Evolutionary conservation across 495 filamentous ascomycete genomes (phyloP).

Genomic region (Neurospora africana): DNA sequence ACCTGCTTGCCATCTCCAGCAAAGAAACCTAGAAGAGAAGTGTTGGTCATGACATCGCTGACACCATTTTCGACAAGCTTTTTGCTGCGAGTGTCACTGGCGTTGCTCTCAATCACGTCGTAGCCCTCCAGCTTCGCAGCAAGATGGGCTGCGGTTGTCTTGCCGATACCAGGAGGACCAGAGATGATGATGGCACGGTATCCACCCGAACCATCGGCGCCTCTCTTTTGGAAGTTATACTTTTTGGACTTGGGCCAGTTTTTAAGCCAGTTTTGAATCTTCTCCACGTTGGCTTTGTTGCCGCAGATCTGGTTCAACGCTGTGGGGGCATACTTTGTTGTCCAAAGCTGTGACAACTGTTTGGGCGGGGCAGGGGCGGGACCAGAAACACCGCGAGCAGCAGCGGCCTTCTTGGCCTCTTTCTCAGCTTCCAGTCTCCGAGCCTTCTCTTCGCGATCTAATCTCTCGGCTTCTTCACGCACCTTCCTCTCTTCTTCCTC

Average conservation of each 20-base stretch:
- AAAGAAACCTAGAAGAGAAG: constrained; percentile 84
- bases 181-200: constrained; percentile 85
- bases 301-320: constrained; percentile 82
- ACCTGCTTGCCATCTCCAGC: constrained; percentile 74
- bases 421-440: constrained; percentile 39
- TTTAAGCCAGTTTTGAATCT: constrained; percentile 74
- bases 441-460: constrained; percentile 57
- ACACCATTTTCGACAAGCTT: constrained; percentile 86
- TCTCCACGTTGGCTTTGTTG: constrained; percentile 86
- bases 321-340: constrained; percentile 86
- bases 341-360: constrained; percentile 72
- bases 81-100: constrained; percentile 95
- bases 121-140: constrained; percentile 88
- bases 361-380: constrained; percentile 28
- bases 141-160: constrained; percentile 93
- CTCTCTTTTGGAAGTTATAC: constrained; percentile 63
- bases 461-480: constrained; percentile 64
- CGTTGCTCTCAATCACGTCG: constrained; percentile 90
- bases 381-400: constrained; percentile 27
- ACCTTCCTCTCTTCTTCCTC: constrained; percentile 72
- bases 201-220: constrained; percentile 67
- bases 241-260: constrained; percentile 69
- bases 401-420: constrained; percentile 35
- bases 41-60: constrained; percentile 83
- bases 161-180: constrained; percentile 92